Evolutionary conservation across 805 yeast species (phyloP).

Genomic region (Cephaloascus albidus): DNA sequence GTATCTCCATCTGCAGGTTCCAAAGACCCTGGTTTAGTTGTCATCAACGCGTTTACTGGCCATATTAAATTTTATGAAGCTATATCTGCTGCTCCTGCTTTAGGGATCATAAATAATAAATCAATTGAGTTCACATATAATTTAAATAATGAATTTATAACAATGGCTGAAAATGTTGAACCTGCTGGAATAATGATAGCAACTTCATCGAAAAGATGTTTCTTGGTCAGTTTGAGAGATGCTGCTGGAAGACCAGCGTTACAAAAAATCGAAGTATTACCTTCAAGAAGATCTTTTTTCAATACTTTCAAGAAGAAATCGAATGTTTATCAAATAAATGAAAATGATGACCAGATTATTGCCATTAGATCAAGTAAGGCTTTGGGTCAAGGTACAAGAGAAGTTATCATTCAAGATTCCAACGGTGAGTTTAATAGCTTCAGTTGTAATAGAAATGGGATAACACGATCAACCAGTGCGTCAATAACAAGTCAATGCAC

Average conservation of each 20-base stretch:
- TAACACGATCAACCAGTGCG: slow-evolving; percentile 16
- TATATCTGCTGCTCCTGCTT: slow-evolving; percentile 60
- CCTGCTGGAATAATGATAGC: slow-evolving; percentile 69
- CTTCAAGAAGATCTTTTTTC: slow-evolving; percentile 9
- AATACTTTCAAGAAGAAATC: slow-evolving; percentile 6
- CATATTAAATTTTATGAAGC: slow-evolving; percentile 62
- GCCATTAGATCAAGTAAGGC: slow-evolving; percentile 48
- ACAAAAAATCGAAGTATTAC: slow-evolving; percentile 9
- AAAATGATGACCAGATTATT: slow-evolving; percentile 36
- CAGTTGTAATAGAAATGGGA: slow-evolving; percentile 19
- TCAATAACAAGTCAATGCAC: slow-evolving; percentile 7
- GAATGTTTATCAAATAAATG: slow-evolving; percentile 5
- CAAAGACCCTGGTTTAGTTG: slow-evolving; percentile 60
- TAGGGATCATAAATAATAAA: slow-evolving; percentile 37
- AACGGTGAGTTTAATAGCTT: slow-evolving; percentile 29
- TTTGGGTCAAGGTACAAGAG: slow-evolving; percentile 39
- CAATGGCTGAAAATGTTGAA: slow-evolving; percentile 48
- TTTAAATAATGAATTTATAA: slow-evolving; percentile 44
- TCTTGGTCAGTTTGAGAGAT: slow-evolving; percentile 57
- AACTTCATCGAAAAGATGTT: slow-evolving; percentile 60
- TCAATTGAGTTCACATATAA: slow-evolving; percentile 32
- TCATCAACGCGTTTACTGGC: slow-evolving; percentile 53
- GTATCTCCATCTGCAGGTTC: slow-evolving; percentile 48
- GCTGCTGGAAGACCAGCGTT: slow-evolving; percentile 48
- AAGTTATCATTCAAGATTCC: slow-evolving; percentile 34